Percentiles rank a stretch among this genome's conserved stretches.
These are phyloP conservation scores for Eucalyptus polyanthemos DNA, from an alignment of 345 rosid species.

Conservation along the genomic window DNA sequence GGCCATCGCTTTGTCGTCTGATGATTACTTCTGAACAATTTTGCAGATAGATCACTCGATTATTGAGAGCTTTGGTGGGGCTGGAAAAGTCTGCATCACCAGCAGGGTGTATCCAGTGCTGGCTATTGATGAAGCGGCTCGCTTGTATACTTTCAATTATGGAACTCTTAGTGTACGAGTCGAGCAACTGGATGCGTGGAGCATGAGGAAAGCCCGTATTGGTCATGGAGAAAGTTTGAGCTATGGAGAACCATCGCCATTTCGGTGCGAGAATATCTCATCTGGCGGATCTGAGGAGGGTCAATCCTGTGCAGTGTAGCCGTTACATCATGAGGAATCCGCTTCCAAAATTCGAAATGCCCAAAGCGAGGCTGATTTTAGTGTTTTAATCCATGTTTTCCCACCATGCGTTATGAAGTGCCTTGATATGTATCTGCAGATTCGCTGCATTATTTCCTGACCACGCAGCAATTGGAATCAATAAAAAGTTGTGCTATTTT, in stretches of 20 bases:
- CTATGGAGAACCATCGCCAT: not conserved
- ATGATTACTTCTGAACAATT: not conserved
- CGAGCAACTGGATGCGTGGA: not conserved
- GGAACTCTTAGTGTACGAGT: not conserved
- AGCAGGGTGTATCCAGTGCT: conserved; percentile 14
- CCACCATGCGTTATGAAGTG: not conserved
- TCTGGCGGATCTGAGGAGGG: not conserved
- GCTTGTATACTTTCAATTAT: conserved; percentile 3
- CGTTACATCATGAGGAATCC: not conserved
- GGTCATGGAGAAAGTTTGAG: not conserved
- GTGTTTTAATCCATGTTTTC: not conserved
- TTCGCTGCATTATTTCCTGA: not conserved
- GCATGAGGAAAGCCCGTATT: not conserved
- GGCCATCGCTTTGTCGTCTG: not conserved
- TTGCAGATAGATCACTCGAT: conserved; percentile 25
- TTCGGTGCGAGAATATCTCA: not conserved
- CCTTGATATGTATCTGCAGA: not conserved
- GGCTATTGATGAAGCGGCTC: conserved; percentile 1
- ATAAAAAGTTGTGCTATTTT: not conserved
- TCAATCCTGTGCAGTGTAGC: not conserved
- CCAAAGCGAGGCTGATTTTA: not conserved
- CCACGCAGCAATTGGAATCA: not conserved
- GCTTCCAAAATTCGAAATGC: not conserved
- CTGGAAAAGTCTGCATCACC: conserved; percentile 16
- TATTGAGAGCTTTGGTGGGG: conserved; percentile 17